A percentile compares a stretch with the other conserved stretches of the same genome.
phyloP scores from a whole-genome alignment of 2,329 filamentous ascomycete species.

The Diaporthe citrichinensis region DNA sequence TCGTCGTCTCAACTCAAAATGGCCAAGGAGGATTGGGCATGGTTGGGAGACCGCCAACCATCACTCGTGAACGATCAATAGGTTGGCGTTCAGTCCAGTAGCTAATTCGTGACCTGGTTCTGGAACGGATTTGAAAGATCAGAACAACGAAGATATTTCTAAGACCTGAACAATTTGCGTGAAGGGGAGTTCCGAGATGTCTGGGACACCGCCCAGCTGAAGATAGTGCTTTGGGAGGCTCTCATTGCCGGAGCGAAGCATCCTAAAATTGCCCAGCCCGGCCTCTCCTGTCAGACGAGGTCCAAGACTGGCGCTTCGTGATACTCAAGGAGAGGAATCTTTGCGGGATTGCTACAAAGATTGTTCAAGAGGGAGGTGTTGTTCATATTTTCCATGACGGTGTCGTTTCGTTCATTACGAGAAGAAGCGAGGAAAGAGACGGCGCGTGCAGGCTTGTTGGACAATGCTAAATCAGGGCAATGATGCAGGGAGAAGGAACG shows the following conservation, averaged over 20 bases:
- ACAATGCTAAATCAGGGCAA: not conserved
- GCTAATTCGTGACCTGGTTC: not conserved
- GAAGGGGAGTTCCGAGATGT: not conserved
- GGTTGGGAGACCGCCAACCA: not conserved
- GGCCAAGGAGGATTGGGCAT: slow-evolving; percentile 1
- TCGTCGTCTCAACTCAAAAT: slow-evolving; percentile 23
- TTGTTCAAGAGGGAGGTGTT: not conserved
- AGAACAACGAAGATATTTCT: not conserved
- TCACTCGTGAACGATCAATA: too few relatives aligned
- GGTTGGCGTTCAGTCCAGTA: too few relatives aligned
- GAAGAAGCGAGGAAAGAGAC: not conserved
- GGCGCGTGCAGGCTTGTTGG: not conserved
- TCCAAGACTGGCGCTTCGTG: not conserved
- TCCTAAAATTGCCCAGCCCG: not conserved
- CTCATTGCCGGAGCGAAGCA: slow-evolving; percentile 1
- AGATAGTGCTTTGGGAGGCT: not conserved
- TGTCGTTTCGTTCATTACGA: not conserved
- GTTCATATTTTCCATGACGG: not conserved
- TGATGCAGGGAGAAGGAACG: not conserved
- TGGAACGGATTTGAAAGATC: not conserved
- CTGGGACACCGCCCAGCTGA: not conserved
- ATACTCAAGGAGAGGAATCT: not conserved
- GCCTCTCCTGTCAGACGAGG: not conserved
- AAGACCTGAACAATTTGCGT: not conserved
- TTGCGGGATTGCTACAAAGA: not conserved